phyloP scores from a whole-genome alignment of 805 yeast species.

The Grigorovia humatica region DNA sequence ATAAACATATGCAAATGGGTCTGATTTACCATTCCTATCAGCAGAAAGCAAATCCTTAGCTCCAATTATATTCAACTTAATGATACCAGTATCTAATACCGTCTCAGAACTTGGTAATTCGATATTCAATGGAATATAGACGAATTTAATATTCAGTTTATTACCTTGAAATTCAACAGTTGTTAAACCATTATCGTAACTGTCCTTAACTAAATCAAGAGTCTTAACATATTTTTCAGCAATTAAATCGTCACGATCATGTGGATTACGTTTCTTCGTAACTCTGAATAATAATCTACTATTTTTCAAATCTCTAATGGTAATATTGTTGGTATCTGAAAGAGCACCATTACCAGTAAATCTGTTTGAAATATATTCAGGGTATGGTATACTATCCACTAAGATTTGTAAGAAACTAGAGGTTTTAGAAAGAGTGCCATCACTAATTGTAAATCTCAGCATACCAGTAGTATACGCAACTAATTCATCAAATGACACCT shows the following conservation, averaged over 20 bases:
- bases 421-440: slow-evolving; percentile 40
- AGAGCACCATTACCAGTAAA: slow-evolving; percentile 37
- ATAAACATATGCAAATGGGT: slow-evolving; percentile 50
- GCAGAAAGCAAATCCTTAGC: slow-evolving; percentile 47
- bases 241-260: slow-evolving; percentile 38
- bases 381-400: slow-evolving; percentile 55
- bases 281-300: slow-evolving; percentile 48
- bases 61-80: slow-evolving; percentile 45
- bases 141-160: slow-evolving; percentile 39
- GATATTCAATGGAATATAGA: slow-evolving; percentile 49
- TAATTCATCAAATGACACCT: slow-evolving; percentile 42
- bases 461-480: slow-evolving; percentile 49
- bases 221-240: slow-evolving; percentile 43
- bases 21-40: slow-evolving; percentile 69
- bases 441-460: slow-evolving; percentile 41
- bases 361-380: slow-evolving; percentile 44
- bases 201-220: slow-evolving; percentile 41
- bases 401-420: slow-evolving; percentile 47
- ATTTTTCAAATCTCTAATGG: slow-evolving; percentile 60
- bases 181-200: slow-evolving; percentile 36
- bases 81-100: slow-evolving; percentile 55
- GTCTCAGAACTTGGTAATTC: slow-evolving; percentile 49
- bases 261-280: slow-evolving; percentile 41
- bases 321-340: slow-evolving; percentile 45
- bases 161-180: slow-evolving; percentile 36